These are phyloP conservation scores for Paxillus ammoniavirescens DNA, from an alignment of 768 basidiomycete genomes.

Conservation along the genomic window DNA sequence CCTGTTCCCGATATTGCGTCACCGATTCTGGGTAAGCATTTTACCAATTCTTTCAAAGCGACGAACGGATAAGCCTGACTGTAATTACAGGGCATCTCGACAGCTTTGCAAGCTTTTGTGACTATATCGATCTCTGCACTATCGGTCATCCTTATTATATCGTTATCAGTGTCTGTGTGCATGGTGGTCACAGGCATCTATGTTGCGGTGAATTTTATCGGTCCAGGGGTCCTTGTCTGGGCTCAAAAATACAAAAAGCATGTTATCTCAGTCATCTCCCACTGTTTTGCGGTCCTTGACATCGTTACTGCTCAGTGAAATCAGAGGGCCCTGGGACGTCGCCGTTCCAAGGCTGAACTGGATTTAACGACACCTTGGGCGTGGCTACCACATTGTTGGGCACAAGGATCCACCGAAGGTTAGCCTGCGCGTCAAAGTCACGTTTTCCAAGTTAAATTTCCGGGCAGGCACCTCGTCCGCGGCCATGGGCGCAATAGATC, in stretches of 20 bases:
- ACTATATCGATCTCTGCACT: conserved; percentile 52
- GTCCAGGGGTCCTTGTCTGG: conserved; percentile 76
- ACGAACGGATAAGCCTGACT: conserved; percentile 9
- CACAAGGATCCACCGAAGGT: conserved; percentile 23
- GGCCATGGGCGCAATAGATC: conserved; percentile 15
- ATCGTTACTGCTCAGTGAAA: conserved; percentile 56
- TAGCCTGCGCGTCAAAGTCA: conserved; percentile 12
- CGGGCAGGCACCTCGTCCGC: conserved; percentile 23
- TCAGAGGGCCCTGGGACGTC: conserved; percentile 89
- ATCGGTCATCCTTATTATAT: conserved; percentile 50
- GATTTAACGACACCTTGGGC: conserved; percentile 19
- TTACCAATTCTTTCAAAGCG: conserved; percentile 10
- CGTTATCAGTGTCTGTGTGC: conserved; percentile 55
- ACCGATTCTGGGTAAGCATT: conserved; percentile 60
- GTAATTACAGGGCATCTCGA: conserved; percentile 45
- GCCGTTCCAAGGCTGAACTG: conserved; percentile 71
- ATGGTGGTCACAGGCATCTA: conserved; percentile 51
- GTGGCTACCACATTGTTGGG: conserved; percentile 27
- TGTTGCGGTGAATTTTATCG: conserved; percentile 63
- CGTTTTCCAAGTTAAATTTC: conserved; percentile 22
- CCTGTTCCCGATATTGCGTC: conserved; percentile 78
- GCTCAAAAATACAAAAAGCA: conserved; percentile 88
- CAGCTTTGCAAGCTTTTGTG: conserved; percentile 44
- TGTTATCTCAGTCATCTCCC: conserved; percentile 27
- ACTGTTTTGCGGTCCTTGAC: conserved; percentile 12